phyloP scores from a whole-genome alignment of 768 basidiomycete genomes.

The Pleurotus djamor region DNA sequence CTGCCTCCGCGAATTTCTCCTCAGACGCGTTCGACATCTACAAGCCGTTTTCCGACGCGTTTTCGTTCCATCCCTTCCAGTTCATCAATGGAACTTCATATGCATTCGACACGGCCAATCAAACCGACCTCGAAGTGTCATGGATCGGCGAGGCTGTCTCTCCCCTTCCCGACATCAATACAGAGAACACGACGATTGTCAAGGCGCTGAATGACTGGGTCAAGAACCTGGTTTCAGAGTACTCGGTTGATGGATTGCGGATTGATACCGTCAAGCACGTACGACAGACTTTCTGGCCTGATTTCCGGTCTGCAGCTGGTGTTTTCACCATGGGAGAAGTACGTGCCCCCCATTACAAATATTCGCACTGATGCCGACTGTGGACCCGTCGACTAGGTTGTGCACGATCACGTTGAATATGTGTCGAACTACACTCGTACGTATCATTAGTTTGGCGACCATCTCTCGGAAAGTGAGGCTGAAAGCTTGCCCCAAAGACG shows the following conservation, averaged over 20 bases:
- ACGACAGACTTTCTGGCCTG: constrained; percentile 63
- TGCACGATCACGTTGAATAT: constrained; percentile 21
- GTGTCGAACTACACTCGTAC: constrained; percentile 37
- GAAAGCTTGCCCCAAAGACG: constrained; percentile 23
- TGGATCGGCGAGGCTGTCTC: constrained; percentile 72
- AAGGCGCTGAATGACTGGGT: constrained; percentile 61
- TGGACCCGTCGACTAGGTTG: constrained; percentile 16
- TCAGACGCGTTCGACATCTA: background rate
- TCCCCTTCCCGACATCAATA: constrained; percentile 69
- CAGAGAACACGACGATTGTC: constrained; percentile 56
- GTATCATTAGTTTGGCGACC: background rate
- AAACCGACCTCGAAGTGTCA: constrained; percentile 60
- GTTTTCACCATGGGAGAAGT: constrained; percentile 79
- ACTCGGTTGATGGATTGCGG: constrained; percentile 66
- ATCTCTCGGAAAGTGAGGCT: background rate
- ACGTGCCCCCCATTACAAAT: constrained; percentile 26
- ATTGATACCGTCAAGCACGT: constrained; percentile 68
- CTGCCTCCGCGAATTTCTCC: constrained; percentile 22
- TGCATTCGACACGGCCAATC: constrained; percentile 45
- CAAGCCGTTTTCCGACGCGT: constrained; percentile 21
- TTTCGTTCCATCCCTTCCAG: constrained; percentile 63
- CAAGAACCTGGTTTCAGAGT: constrained; percentile 49
- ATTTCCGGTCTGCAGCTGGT: constrained; percentile 57
- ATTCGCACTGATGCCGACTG: background rate
- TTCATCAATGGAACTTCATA: constrained; percentile 37